Evolutionary conservation across 768 basidiomycete genomes (phyloP).

Genomic region (Cystoderma amianthinum): DNA sequence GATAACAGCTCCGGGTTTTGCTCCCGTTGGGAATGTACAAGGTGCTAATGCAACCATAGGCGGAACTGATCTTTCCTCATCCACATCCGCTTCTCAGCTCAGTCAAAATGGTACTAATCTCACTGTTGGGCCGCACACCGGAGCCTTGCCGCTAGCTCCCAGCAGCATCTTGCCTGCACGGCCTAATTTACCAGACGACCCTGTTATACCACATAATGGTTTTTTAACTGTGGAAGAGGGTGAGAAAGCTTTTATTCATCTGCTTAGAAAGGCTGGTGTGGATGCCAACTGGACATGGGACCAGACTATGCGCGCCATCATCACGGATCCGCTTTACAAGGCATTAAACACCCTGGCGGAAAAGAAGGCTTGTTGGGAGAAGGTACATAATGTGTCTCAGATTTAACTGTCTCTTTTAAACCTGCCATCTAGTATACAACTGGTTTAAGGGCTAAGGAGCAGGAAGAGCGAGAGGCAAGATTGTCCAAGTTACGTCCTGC

Average conservation of each 20-base stretch:
- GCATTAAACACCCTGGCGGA: constrained; percentile 89
- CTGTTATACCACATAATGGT: constrained; percentile 85
- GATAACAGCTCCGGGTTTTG: constrained; percentile 35
- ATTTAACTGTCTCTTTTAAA: constrained; percentile 3
- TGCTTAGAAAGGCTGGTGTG: constrained; percentile 85
- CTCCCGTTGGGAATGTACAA: constrained; percentile 37
- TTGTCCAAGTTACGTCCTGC: constrained; percentile 84
- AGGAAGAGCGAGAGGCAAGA: constrained; percentile 79
- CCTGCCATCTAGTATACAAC: constrained; percentile 58
- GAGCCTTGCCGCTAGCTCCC: constrained; percentile 52
- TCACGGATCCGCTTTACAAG: constrained; percentile 97
- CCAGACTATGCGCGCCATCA: constrained; percentile 94
- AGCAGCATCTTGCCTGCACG: constrained; percentile 61
- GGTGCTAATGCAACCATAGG: constrained; percentile 48
- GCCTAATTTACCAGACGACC: constrained; percentile 80
- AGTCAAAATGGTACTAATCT: constrained; percentile 44
- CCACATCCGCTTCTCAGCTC: constrained; percentile 41
- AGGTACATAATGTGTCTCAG: constrained; percentile 42
- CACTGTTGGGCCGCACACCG: constrained; percentile 44
- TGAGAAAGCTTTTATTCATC: constrained; percentile 89
- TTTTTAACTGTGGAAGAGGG: constrained; percentile 84
- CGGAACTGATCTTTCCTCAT: constrained; percentile 43
- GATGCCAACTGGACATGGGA: constrained; percentile 97
- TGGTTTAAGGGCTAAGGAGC: constrained; percentile 71
- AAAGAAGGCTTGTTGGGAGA: constrained; percentile 91